Evolutionary conservation across 2,329 filamentous ascomycete genomes (phyloP), one percentile per base, ranked within the genome.

Genomic region (Zasmidium citrigriseum): DNA sequence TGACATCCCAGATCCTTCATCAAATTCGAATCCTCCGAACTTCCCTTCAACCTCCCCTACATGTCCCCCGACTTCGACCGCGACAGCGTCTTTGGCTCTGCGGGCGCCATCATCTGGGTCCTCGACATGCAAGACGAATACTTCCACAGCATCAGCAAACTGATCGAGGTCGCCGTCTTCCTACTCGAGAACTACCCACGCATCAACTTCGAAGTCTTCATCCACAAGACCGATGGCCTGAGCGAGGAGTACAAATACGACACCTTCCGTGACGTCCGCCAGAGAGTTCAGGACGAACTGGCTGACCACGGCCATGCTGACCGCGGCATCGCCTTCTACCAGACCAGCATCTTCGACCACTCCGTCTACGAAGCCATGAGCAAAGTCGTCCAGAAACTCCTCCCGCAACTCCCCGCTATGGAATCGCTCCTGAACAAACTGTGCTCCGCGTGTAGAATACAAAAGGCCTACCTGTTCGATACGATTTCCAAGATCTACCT

Each of bases 61-160:
- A 88, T 96, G 60, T 91, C 95, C 70, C 88, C 91, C 3, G 89
- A 86, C 49, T 96, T 96, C 70, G 93, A 98, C 73, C 89, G 95
- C 62, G 91, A 96, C 68, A 88, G 90, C 70, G 93, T 98, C 69
- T 99, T 99, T 75, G 90, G 91, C 66, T 92, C 93, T 70, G 91
- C 96, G 16, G 95, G 95, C 20, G 93, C 95, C 14, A 81, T 99
- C 14, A 96, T 99, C 62, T 99, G 95, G 93, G 93, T 99, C 60
- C 96, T 99, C 59, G 95, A 99, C 72, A 93, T 95, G 0, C 95
- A 99, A 76, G 95, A 99, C 72, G 95, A 99, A 74, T 99, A 98
- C 72, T 85, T 96, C 55, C 92, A 97, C 73, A 90, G 93, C 18
- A 90, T 99, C 49, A 86, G 86, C 54, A 88, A 91, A 9, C 85